Conservation (phyloP, 2,329 filamentous ascomycete species). For the Dryadomyces sulphureus region DNA sequence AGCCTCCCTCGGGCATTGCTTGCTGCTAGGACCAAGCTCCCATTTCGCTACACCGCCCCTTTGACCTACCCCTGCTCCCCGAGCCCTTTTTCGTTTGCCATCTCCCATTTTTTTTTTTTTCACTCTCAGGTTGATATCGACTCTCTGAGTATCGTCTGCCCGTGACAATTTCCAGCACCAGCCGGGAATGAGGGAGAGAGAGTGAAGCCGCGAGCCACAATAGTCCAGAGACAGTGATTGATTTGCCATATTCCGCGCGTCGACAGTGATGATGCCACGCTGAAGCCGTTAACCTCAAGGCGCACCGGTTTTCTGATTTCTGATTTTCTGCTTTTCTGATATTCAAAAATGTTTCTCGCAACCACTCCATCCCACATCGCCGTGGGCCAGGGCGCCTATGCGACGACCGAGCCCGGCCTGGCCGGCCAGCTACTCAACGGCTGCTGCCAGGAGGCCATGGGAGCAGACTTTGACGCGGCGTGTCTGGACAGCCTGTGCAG, state of each 20-base stretch:
- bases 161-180: background rate
- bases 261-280: background rate
- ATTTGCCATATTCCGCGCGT: background rate
- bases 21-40: background rate
- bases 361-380: background rate
- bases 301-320: too few relatives aligned
- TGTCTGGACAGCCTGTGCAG: slow-evolving; percentile 34
- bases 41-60: background rate
- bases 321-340: background rate
- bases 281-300: too few relatives aligned
- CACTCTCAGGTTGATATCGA: background rate
- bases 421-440: slow-evolving; percentile 28
- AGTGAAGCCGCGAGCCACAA: background rate
- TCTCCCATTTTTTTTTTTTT: background rate
- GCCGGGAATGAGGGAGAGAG: background rate
- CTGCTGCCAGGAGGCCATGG: slow-evolving; percentile 39
- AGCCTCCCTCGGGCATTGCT: background rate
- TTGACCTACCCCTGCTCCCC: background rate
- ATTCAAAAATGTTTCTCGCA: background rate
- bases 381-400: background rate
- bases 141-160: too few relatives aligned
- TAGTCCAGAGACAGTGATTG: background rate
- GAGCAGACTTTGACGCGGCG: slow-evolving; percentile 30
- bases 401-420: background rate
- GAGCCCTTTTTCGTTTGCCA: background rate